phyloP scores from a whole-genome alignment of 208 protist species.

The Porcisia hertigi region DNA sequence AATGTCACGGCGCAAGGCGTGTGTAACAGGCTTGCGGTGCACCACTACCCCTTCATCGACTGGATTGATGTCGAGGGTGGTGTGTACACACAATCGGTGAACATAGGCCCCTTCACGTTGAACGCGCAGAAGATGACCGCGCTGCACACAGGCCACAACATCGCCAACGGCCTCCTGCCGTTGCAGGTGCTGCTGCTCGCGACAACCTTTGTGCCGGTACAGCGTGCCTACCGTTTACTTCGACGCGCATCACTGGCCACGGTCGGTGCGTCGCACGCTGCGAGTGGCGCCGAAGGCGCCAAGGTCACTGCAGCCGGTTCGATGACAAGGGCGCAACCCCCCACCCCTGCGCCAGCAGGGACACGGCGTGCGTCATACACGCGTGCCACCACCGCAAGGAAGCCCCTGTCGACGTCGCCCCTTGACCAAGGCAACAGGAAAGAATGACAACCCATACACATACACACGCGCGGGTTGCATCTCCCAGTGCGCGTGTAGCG shows the following conservation, averaged over 20 bases:
- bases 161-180: slow-evolving; percentile 66
- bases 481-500: no score
- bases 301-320: neutral
- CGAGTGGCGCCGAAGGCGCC: neutral
- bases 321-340: neutral
- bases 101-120: slow-evolving; percentile 40
- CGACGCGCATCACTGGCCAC: neutral
- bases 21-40: slow-evolving; percentile 22
- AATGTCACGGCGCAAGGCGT: slow-evolving; percentile 39
- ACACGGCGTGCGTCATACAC: slow-evolving; percentile 34
- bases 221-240: slow-evolving; percentile 20
- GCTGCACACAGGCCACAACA: slow-evolving; percentile 62
- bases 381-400: neutral
- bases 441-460: neutral
- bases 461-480: neutral
- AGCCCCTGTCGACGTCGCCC: neutral
- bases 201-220: slow-evolving; percentile 40
- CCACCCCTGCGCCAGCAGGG: neutral
- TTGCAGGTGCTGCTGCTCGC: slow-evolving; percentile 57
- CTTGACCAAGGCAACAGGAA: neutral
- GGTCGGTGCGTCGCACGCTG: neutral
- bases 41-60: slow-evolving; percentile 55
- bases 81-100: slow-evolving; percentile 43
- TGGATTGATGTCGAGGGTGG: slow-evolving; percentile 53
- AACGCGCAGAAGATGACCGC: slow-evolving; percentile 66